Percentiles rank a stretch among this genome's conserved stretches.
phyloP scores from a whole-genome alignment of 805 yeast species.

The Kazachstania bromeliacearum region DNA sequence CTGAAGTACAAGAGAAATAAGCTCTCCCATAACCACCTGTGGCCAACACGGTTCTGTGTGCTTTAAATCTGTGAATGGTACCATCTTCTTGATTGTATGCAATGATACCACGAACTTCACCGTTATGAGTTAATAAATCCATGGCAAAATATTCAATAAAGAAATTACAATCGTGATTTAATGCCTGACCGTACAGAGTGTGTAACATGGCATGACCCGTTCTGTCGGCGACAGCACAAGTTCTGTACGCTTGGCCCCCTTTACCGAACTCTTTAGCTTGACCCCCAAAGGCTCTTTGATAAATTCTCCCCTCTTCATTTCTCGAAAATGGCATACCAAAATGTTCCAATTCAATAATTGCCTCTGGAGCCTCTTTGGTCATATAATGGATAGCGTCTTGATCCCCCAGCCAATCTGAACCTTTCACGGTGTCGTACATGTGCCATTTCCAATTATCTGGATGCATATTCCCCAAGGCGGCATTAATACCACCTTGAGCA shows the following conservation, averaged over 20 bases:
- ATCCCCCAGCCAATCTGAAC: slow-evolving; percentile 99
- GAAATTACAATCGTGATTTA: slow-evolving; percentile 94
- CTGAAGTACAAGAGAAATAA: slow-evolving; percentile 97
- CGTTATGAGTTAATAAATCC: slow-evolving; percentile 90
- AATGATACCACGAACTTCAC: slow-evolving; percentile 91
- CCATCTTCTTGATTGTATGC: slow-evolving; percentile 99
- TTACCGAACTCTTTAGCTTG: slow-evolving; percentile 92
- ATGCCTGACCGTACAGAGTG: slow-evolving; percentile 90
- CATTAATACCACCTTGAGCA: slow-evolving; percentile 99
- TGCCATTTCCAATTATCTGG: slow-evolving; percentile 99
- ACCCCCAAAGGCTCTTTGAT: slow-evolving; percentile 99
- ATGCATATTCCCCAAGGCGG: slow-evolving; percentile 98
- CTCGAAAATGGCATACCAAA: slow-evolving; percentile 98
- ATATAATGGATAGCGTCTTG: slow-evolving; percentile 98
- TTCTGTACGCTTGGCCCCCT: slow-evolving; percentile 98
- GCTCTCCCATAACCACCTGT: slow-evolving; percentile 99
- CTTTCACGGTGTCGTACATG: slow-evolving; percentile 98
- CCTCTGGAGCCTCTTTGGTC: slow-evolving; percentile 96
- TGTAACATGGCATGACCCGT: slow-evolving; percentile 97
- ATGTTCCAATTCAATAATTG: slow-evolving; percentile 94
- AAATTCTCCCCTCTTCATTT: slow-evolving; percentile 91
- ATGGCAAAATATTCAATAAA: slow-evolving; percentile 95
- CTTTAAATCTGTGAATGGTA: slow-evolving; percentile 93
- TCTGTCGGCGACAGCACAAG: slow-evolving; percentile 99
- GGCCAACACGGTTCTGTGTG: slow-evolving; percentile 93